These are phyloP conservation scores for Blakeslea trispora DNA, from an alignment of 371 early-diverging fungal genomes.

Conservation along the genomic window DNA sequence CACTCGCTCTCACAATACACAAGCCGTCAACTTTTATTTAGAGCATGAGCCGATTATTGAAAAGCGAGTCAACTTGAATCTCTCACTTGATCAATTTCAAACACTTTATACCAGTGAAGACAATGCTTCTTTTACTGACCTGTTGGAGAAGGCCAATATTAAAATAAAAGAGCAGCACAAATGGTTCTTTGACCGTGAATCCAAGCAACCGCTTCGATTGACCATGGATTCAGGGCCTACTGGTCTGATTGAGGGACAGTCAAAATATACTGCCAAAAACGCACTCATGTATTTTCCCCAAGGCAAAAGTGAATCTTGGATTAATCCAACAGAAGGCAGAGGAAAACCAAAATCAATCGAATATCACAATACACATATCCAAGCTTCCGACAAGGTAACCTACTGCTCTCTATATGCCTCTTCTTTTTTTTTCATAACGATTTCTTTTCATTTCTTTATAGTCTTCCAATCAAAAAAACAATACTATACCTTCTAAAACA, in stretches of 20 bases:
- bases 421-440: no score
- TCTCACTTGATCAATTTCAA: slow-evolving; percentile 71
- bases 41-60: slow-evolving; percentile 30
- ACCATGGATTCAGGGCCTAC: slow-evolving; percentile 14
- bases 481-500: slow-evolving; percentile 28
- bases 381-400: slow-evolving; percentile 1
- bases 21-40: slow-evolving; percentile 35
- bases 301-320: slow-evolving; percentile 39
- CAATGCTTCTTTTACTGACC: slow-evolving; percentile 75
- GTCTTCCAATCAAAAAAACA: background rate
- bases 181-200: slow-evolving; percentile 75
- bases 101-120: slow-evolving; percentile 82
- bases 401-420: no score
- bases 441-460: no score
- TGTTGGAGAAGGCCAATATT: slow-evolving; percentile 66
- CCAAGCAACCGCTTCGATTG: slow-evolving; percentile 31
- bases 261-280: slow-evolving; percentile 62
- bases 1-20: background rate
- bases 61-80: slow-evolving; percentile 42
- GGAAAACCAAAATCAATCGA: slow-evolving; percentile 56
- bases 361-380: slow-evolving; percentile 56
- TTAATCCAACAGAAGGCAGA: slow-evolving; percentile 42
- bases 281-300: slow-evolving; percentile 69
- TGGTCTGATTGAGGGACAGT: slow-evolving; percentile 29
- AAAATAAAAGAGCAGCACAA: slow-evolving; percentile 60